These are phyloP conservation scores for Toxoplasma gondii DNA, from an alignment of 169 alveolate species.

Conservation along the genomic window DNA sequence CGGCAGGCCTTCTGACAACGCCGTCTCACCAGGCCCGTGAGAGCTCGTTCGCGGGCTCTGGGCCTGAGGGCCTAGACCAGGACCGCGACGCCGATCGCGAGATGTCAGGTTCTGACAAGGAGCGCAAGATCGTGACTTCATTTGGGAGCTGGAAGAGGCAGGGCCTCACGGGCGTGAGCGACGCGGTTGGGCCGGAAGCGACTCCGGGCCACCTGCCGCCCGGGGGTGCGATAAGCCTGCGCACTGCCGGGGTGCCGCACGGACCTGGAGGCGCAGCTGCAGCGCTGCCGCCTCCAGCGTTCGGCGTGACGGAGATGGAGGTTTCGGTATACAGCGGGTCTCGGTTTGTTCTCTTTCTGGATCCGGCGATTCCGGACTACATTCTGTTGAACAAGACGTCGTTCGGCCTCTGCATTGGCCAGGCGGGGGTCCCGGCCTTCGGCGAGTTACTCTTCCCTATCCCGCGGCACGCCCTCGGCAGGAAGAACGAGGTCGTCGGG, in stretches of 20 bases:
- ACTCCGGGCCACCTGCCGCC: neutral
- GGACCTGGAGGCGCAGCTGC: neutral
- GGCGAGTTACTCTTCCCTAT: conserved; percentile 20
- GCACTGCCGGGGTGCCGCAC: neutral
- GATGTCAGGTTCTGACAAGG: no score
- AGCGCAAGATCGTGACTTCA: no score
- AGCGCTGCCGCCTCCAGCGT: neutral
- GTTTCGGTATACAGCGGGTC: conserved; percentile 40
- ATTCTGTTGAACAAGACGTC: conserved; percentile 40
- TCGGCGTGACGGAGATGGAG: conserved; percentile 39
- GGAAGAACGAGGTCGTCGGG: conserved; percentile 12
- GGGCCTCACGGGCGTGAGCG: neutral
- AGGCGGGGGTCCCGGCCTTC: conserved; percentile 39
- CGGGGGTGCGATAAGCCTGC: neutral
- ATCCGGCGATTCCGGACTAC: conserved; percentile 53
- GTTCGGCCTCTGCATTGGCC: conserved; percentile 35
- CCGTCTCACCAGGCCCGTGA: neutral
- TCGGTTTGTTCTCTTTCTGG: conserved; percentile 35
- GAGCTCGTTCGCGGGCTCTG: neutral
- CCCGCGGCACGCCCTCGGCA: conserved; percentile 27
- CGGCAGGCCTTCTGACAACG: neutral
- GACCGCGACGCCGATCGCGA: neutral
- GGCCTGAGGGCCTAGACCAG: neutral
- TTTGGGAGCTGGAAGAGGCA: neutral
- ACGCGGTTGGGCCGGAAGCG: neutral